Evolutionary conservation across 2,329 filamentous ascomycete genomes (phyloP).

Genomic region (Neoascochyta sp.): DNA sequence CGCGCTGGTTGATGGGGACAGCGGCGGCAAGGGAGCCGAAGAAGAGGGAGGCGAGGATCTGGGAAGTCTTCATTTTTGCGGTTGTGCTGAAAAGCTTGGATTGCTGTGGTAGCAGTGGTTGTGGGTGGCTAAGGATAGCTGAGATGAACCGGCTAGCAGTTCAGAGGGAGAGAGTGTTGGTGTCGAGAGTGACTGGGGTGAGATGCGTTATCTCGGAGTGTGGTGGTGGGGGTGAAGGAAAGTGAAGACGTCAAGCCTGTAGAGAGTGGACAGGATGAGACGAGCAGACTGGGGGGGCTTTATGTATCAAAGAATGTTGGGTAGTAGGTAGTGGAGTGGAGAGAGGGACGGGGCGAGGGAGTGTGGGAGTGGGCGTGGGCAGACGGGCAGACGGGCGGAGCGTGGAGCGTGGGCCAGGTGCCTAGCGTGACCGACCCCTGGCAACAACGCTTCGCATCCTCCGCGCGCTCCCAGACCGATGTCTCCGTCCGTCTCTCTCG

Average conservation of each 20-base stretch:
- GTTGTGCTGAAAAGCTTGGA: slow-evolving; percentile 11
- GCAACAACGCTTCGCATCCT: slow-evolving; percentile 17
- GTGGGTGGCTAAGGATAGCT: slow-evolving; percentile 16
- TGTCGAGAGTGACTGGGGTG: slow-evolving; percentile 30
- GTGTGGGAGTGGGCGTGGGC: slow-evolving; percentile 6
- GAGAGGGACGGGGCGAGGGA: slow-evolving; percentile 10
- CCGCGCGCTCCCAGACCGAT: slow-evolving; percentile 11
- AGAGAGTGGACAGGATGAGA: slow-evolving; percentile 36
- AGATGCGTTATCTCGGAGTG: slow-evolving; percentile 37
- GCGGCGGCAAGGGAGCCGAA: slow-evolving; percentile 35
- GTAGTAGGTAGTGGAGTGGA: slow-evolving; percentile 12
- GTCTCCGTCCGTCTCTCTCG: slow-evolving; percentile 7
- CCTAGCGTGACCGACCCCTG: slow-evolving; percentile 15
- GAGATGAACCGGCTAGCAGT: slow-evolving; percentile 37
- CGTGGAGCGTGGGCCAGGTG: slow-evolving; percentile 6
- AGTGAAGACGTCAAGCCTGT: slow-evolving; percentile 39
- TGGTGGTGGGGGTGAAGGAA: slow-evolving; percentile 24
- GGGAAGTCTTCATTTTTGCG: slow-evolving; percentile 37
- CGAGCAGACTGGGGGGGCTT: slow-evolving; percentile 15
- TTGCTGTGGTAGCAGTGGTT: slow-evolving; percentile 17
- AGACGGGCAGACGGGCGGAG: slow-evolving; percentile 1
- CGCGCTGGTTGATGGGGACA: slow-evolving; percentile 34
- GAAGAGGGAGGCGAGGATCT: slow-evolving; percentile 33
- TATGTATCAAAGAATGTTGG: slow-evolving; percentile 27
- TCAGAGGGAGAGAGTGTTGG: slow-evolving; percentile 23